Conservation (phyloP, 768 basidiomycete species). For the Terana coerulea region DNA sequence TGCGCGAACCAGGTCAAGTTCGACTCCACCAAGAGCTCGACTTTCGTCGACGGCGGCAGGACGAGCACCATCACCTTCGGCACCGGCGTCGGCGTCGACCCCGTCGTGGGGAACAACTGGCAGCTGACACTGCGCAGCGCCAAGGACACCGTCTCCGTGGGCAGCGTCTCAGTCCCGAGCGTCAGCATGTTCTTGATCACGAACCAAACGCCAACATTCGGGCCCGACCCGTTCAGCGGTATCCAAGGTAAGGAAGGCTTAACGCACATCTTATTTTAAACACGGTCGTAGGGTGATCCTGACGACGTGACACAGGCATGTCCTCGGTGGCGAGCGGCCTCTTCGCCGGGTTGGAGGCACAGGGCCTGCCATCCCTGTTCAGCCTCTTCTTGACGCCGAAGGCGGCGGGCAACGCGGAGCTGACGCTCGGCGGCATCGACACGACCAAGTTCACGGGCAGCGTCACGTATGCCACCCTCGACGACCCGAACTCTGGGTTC, state of each 20-base stretch:
- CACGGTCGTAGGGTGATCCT: background rate
- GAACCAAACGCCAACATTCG: slow-evolving; percentile 48
- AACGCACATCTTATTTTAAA: background rate
- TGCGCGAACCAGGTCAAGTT: slow-evolving; percentile 46
- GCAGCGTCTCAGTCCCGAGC: slow-evolving; percentile 35
- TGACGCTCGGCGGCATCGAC: slow-evolving; percentile 53
- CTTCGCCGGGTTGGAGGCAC: slow-evolving; percentile 41
- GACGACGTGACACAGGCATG: slow-evolving; percentile 37
- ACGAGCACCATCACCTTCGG: slow-evolving; percentile 46
- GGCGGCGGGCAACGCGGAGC: slow-evolving; percentile 41
- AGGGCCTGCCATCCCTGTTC: slow-evolving; percentile 50
- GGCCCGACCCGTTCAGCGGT: slow-evolving; percentile 52
- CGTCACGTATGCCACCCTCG: slow-evolving; percentile 15
- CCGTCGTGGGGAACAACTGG: slow-evolving; percentile 44
- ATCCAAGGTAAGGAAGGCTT: slow-evolving; percentile 41
- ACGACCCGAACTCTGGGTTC: slow-evolving; percentile 15
- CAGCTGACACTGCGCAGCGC: slow-evolving; percentile 42
- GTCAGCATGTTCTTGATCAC: slow-evolving; percentile 48
- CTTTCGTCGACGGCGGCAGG: slow-evolving; percentile 42
- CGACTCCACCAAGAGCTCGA: slow-evolving; percentile 44
- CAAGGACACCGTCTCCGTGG: slow-evolving; percentile 47
- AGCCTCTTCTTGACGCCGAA: slow-evolving; percentile 47
- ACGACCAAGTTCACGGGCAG: slow-evolving; percentile 46
- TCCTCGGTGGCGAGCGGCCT: slow-evolving; percentile 46
- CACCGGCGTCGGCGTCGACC: slow-evolving; percentile 52